phyloP scores from a whole-genome alignment of 495 filamentous ascomycete species.

The Penicillium salamii region DNA sequence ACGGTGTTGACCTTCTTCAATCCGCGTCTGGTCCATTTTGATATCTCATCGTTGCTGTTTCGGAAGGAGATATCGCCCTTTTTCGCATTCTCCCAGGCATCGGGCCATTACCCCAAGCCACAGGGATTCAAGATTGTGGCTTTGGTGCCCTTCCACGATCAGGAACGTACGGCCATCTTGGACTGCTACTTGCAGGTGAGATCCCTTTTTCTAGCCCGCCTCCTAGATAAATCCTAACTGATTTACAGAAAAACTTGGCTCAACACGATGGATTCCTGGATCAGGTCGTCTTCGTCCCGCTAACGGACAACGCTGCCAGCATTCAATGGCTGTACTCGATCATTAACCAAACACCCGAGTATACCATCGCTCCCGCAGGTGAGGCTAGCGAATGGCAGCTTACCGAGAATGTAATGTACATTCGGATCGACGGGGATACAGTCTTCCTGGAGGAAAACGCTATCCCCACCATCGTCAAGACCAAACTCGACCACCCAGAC shows the following conservation, averaged over 20 bases:
- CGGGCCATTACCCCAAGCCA: slow-evolving; percentile 39
- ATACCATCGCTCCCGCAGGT: slow-evolving; percentile 20
- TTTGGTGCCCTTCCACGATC: slow-evolving; percentile 48
- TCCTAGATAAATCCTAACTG: slow-evolving; percentile 11
- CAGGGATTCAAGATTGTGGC: slow-evolving; percentile 44
- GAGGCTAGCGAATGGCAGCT: slow-evolving; percentile 18
- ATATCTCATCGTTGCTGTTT: slow-evolving; percentile 22
- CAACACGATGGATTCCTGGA: slow-evolving; percentile 52
- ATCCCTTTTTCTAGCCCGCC: no score
- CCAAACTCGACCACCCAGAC: slow-evolving; percentile 46
- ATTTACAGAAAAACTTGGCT: slow-evolving; percentile 45
- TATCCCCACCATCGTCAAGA: slow-evolving; percentile 52
- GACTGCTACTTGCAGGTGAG: slow-evolving; percentile 51
- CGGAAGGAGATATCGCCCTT: slow-evolving; percentile 26
- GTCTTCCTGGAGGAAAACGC: slow-evolving; percentile 53
- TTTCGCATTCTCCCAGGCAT: slow-evolving; percentile 30
- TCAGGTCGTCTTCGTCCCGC: slow-evolving; percentile 51
- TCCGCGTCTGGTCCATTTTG: slow-evolving; percentile 19
- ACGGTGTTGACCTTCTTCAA: slow-evolving; percentile 20
- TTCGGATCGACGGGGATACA: slow-evolving; percentile 57
- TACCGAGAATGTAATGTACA: slow-evolving; percentile 39
- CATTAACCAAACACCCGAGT: slow-evolving; percentile 25
- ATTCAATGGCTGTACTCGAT: slow-evolving; percentile 41
- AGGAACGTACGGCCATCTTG: slow-evolving; percentile 45
- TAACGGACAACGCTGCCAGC: slow-evolving; percentile 44